Base-by-base conservation (phyloP, 2,329 filamentous ascomycete genomes). In the Cryphonectria japonica region DNA sequence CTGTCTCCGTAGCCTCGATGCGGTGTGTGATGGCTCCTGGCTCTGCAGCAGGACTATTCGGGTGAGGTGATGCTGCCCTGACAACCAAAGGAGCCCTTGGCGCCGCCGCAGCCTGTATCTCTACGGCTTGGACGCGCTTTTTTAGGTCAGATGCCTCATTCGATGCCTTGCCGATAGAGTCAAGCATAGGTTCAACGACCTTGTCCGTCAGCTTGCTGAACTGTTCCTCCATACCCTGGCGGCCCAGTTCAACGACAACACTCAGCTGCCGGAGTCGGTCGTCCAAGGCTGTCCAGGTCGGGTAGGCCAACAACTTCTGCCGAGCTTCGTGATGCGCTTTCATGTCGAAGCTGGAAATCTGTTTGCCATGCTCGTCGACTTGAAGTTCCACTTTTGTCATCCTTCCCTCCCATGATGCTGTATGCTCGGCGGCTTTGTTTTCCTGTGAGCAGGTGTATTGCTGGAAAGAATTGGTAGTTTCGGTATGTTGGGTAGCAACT, bases 331-430 rank as follows among this genome's bases (percentile, higher is more conserved):
- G 43, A 19, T 66, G 61, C 9, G 41, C 50, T 29, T 71, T 69
- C 19, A 63, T 52, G 37, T 69, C 69, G 52, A 73, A 66, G 6
- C 57, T 63, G 41, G 61, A 19, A 13, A 73, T 34, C 8, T 59
- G 34, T 3, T 1, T 13, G 4, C 69, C 71, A 41, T 69, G 66
- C 5, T 63, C 22, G 11, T 69, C 32, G 46, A 73, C 50, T 29
- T 39, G 26, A 1, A 34, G 34, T 14, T 68, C 46, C 66, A 72
- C 5, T 26, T 26, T 46, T 16, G 39, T 61, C 41, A 71, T 9
- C 16, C 43, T 39, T 39, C n/a, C 41, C 29, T 64, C 37, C 19
- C 54, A 19, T 14, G 26, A 16, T 65, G 57, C 39, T 61, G 46
- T 11, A 22, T 37, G 3, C 16, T 69, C 54, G 63, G 46, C 29